A percentile compares a stretch with the other conserved stretches of the same genome.
Conservation (phyloP, 108 stramenopile genomes). For the Licmophora abbreviata region DNA sequence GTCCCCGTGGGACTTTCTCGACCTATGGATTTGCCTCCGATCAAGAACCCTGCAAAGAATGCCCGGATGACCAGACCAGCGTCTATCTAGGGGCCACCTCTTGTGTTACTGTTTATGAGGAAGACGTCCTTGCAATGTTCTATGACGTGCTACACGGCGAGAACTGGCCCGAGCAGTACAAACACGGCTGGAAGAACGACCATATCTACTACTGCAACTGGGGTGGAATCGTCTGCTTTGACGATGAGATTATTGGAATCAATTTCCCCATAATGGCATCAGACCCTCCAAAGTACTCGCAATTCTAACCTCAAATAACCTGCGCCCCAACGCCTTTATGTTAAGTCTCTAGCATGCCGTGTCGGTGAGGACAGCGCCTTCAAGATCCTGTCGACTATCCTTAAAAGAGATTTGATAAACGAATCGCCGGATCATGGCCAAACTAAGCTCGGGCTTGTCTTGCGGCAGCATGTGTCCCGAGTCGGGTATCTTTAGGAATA, state of each 20-base stretch:
- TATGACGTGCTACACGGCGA: slow-evolving; percentile 42
- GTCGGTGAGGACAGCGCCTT: too few relatives aligned
- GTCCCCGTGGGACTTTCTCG: slow-evolving; percentile 49
- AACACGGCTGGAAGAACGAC: slow-evolving; percentile 26
- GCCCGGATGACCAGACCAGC: slow-evolving; percentile 37
- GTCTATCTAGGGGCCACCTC: slow-evolving; percentile 31
- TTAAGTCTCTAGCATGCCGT: too few relatives aligned
- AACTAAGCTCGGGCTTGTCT: slow-evolving; percentile 55
- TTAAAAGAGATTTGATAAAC: slow-evolving; percentile 3
- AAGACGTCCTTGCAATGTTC: slow-evolving; percentile 44
- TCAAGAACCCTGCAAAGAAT: slow-evolving; percentile 30
- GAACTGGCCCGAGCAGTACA: slow-evolving; percentile 11
- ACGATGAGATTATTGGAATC: too few relatives aligned
- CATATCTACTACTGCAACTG: slow-evolving; percentile 25
- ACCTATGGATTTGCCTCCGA: slow-evolving; percentile 35
- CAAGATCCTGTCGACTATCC: neutral
- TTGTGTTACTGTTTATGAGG: slow-evolving; percentile 24
- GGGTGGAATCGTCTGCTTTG: too few relatives aligned
- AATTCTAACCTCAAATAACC: too few relatives aligned
- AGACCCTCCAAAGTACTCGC: too few relatives aligned
- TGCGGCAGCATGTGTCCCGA: slow-evolving; percentile 78
- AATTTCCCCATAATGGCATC: too few relatives aligned
- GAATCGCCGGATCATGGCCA: slow-evolving; percentile 61
- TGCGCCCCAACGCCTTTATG: too few relatives aligned
- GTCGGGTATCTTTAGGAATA: slow-evolving; percentile 1